Base-by-base conservation (phyloP, 2,329 filamentous ascomycete genomes). In the Cryoendolithus antarcticus region DNA sequence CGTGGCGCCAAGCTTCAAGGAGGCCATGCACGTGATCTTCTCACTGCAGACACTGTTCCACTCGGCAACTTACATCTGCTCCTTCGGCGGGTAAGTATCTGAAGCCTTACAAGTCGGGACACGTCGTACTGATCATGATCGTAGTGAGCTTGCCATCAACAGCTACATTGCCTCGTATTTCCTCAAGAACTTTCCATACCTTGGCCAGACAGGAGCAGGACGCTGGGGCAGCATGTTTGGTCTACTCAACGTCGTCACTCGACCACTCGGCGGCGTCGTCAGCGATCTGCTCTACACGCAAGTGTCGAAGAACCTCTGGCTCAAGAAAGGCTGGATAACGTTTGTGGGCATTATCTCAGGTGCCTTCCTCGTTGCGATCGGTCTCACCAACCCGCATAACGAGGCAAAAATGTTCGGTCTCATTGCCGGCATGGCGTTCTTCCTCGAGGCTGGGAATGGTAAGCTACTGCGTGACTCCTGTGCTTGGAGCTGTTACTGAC, bases 401-500 rank as follows among this genome's bases (percentile, higher is more conserved):
- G 57, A 77, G 37, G 60, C 69, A 4, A 76, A 73, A 4, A 80
- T 89, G 72, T 77, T 88, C 43, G 84, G 82, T 1, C 73, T 93
- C 5, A 64, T 89, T 5, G 79, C 77, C 1, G 79, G 77, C 1
- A 70, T 83, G 11, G 82, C 82, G 2, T 68, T 91, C 54, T 91
- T 89, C 63, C 62, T 85, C 32, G 83, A 89, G 57, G 82, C 80
- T 2, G 77, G 77, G 35, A 93, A 93, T 55, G 86, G 86, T 12
- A 10, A 10, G 10, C 30, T 31, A 10, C 30, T 10, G 10, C 30
- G 10, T 31, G 11, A 31, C 30, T 12, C 11, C 15, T 3, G 5
- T 19, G 15, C 15, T 19, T 19, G 15, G 15, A 19, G 15, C 15
- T 19, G 15, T 19, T 19, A 19, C 15, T 19, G 15, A 19, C 15